A percentile compares a stretch with the other conserved stretches of the same genome.
Conservation (phyloP, 73 alveolate genomes). For the Paramecium caudatum region DNA sequence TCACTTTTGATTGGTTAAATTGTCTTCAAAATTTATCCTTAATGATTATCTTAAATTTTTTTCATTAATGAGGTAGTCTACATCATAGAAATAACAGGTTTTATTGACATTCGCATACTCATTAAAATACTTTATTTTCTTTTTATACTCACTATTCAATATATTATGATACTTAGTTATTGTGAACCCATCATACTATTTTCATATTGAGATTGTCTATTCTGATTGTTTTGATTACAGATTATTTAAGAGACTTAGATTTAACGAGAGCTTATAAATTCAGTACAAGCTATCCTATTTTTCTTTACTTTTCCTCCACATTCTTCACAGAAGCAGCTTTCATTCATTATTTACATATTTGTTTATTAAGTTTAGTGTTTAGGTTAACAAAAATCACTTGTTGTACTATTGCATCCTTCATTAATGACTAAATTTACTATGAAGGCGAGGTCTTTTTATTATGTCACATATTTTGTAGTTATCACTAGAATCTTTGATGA, state of each 20-base stretch:
- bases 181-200: not conserved
- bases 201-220: not conserved
- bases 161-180: not conserved
- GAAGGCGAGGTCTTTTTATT: no score
- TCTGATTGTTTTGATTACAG: not conserved
- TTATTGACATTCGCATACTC: not conserved
- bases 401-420: no score
- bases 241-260: not conserved
- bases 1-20: not conserved
- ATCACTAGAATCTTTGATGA: slow-evolving; percentile 1
- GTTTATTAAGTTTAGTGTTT: no score
- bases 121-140: not conserved
- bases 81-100: slow-evolving; percentile 4
- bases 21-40: not conserved
- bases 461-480: no score
- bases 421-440: no score
- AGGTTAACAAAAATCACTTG: no score
- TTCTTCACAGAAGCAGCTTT: slow-evolving; percentile 41
- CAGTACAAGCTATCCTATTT: not conserved
- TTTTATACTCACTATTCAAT: not conserved
- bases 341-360: no score
- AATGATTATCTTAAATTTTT: not conserved
- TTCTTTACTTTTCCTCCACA: slow-evolving; percentile 5
- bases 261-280: not conserved
- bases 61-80: not conserved